Base-by-base conservation (phyloP, 2,329 filamentous ascomycete genomes). In the Arachnopeziza araneosa region DNA sequence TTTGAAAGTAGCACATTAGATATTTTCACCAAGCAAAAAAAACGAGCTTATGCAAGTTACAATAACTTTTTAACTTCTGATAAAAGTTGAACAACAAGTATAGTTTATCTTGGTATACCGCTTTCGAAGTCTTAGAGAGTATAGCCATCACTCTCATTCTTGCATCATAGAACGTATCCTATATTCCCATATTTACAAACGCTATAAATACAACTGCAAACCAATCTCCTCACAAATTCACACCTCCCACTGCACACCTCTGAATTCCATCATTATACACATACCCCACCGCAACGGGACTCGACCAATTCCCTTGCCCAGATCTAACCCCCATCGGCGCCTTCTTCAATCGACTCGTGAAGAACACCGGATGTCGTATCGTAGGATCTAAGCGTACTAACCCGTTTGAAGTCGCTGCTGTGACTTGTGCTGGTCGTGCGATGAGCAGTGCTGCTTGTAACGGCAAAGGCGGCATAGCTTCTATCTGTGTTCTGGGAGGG, bases 351-450 rank as follows among this genome's bases (percentile, higher is more conserved):
- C 79, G 79, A 30, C 83, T 77, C 0, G 88, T 89, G 75, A 92
- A 91, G 75, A 93, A 93, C 1, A 91, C 89, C 0, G 89, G 89
- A 66, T 93, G 89, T 24, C 83, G 76, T 49, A 78, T 79, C 1
- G 88, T 83, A 10, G 83, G 77, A 70, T 88, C 67, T 9, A 66
- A 60, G 5, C 52, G 22, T 17, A 54, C 19, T 22, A 23, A 22
- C 17, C n/a, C 50, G 26, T n/a, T 52, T 12, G 21, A 52, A 52
- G 4, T 17, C 50, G 36, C 36, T 12, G 17, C 36, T 44, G 36
- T n/a, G 3, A 23, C 24, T 30, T 30, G 26, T 9, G 9, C 26
- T 30, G 26, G 26, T 30, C 4, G 5, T 30, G 9, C 5, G 5
- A 30, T 30, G 26, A 9, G 26, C 4, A 4, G 26, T 30, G 26